Percentiles rank a stretch among this genome's conserved stretches.
Conservation (phyloP, 2,329 filamentous ascomycete species). For the Paraphaeosphaeria minitans region DNA sequence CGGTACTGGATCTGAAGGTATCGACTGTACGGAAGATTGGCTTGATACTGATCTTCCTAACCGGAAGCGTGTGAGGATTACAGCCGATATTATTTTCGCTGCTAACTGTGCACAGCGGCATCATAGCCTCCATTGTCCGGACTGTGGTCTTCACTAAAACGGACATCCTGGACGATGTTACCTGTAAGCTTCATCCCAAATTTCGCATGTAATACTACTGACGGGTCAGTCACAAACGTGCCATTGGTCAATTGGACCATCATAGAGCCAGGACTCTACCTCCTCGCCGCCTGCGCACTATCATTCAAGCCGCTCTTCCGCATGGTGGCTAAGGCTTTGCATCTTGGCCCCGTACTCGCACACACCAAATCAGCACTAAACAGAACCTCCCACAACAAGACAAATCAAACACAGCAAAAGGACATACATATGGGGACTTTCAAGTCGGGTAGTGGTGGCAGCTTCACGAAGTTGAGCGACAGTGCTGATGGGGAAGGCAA, state of each 20-base stretch:
- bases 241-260: constrained; percentile 32
- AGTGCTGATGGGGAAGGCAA: constrained; percentile 9
- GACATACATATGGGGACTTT: constrained; percentile 18
- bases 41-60: constrained; percentile 33
- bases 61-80: constrained; percentile 31
- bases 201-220: neutral
- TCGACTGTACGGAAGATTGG: constrained; percentile 25
- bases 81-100: neutral
- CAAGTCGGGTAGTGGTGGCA: constrained; percentile 15
- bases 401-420: neutral
- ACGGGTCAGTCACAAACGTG: constrained; percentile 18
- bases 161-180: constrained; percentile 23
- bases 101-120: constrained; percentile 20
- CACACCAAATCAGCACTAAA: constrained; percentile 19
- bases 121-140: constrained; percentile 32
- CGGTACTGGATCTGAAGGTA: constrained; percentile 28
- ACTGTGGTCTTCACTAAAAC: constrained; percentile 26
- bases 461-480: constrained; percentile 18
- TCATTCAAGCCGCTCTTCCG: constrained; percentile 33
- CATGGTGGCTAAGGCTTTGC: constrained; percentile 24
- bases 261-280: constrained; percentile 34
- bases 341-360: constrained; percentile 25
- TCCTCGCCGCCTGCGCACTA: constrained; percentile 30
- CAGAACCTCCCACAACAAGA: constrained; percentile 6
- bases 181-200: constrained; percentile 20